A percentile compares a stretch with the other conserved stretches of the same genome.
These are phyloP conservation scores for Lonicera japonica DNA, from an alignment of 129 eudicot genomes.

Conservation along the genomic window DNA sequence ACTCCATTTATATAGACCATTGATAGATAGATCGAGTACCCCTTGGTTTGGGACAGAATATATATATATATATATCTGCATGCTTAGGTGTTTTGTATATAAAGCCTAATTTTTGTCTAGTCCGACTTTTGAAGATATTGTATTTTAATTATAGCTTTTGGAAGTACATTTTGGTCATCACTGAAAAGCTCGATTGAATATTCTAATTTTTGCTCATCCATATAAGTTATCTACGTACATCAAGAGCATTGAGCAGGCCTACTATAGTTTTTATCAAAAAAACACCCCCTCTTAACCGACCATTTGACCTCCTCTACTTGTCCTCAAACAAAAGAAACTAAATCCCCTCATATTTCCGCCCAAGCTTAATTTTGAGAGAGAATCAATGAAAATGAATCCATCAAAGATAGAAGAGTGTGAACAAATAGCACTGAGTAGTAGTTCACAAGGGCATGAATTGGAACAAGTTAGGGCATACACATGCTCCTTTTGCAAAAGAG, in stretches of 20 bases:
- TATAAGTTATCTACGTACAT: not conserved
- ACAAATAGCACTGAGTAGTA: constrained; percentile 3
- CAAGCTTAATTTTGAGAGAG: not conserved
- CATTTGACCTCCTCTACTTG: constrained; percentile 7
- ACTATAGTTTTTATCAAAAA: not conserved
- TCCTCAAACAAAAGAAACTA: not conserved
- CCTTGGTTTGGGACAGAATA: not conserved
- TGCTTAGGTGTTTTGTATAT: not conserved
- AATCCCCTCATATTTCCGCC: not conserved
- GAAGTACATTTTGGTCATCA: not conserved
- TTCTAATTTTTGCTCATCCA: too few species aligned
- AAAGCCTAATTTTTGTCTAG: not conserved
- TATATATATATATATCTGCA: not conserved
- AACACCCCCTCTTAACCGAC: constrained; percentile 3
- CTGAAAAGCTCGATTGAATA: not conserved
- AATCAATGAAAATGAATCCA: constrained; percentile 8
- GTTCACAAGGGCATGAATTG: constrained; percentile 16
- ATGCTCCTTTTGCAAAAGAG: constrained; percentile 49
- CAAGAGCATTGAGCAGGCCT: not conserved
- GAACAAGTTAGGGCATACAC: constrained; percentile 18
- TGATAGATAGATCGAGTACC: too few species aligned
- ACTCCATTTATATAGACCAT: too few species aligned
- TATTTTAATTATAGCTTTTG: not conserved
- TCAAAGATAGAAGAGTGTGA: constrained; percentile 2
- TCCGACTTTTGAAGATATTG: not conserved